Base-by-base conservation (phyloP, 768 basidiomycete species). In the Tulasnella sp. region DNA sequence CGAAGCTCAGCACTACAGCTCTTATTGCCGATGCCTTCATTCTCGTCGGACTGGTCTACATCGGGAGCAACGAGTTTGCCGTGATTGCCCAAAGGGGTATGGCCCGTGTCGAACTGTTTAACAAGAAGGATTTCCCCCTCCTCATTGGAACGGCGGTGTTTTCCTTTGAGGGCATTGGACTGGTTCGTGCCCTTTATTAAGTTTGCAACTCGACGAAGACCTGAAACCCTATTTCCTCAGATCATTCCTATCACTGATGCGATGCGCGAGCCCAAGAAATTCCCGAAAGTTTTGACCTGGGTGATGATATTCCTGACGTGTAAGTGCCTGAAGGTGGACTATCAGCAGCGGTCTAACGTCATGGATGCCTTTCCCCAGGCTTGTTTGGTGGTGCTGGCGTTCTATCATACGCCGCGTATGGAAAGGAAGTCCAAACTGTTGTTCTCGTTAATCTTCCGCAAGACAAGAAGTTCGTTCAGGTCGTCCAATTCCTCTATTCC, bases 131-230 rank as follows among this genome's bases (percentile, higher is more conserved):
- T 75, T 99, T 94, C 82, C 89, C 96, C 0, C 81, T 98, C 22
- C 87, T 99, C 74, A 91, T 99, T 72, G 97, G 95, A 8, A 98
- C 97, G 29, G 96, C 97, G 3, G 96, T 98, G 36, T 98, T 98
- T 80, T 94, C 97, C 0, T 99, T 98, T 76, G 96, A 99, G 80
- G 96, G 96, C 9, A 94, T 99, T 75, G 97, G 96, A 64, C 82
- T 98, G 80, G 90, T 91, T 76, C 75, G 87, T 79, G 5, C 12
- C 66, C 47, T 69, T 17, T 32, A 52, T 17, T 2, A 68, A 36
- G 22, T 11, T 11, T 19, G 64, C 34, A 14, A n/a, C 40, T 29
- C 6, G 32, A n/a, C 32, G 34, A 12, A 29, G 65, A 62, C 41
- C 69, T 76, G 73, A 62, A 39, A 17, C 11, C 75, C n/a, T 14